A percentile compares a stretch with the other conserved stretches of the same genome.
These are phyloP conservation scores for Spergularia bocconei DNA, from an alignment of 148 eudicot species.

Conservation along the genomic window DNA sequence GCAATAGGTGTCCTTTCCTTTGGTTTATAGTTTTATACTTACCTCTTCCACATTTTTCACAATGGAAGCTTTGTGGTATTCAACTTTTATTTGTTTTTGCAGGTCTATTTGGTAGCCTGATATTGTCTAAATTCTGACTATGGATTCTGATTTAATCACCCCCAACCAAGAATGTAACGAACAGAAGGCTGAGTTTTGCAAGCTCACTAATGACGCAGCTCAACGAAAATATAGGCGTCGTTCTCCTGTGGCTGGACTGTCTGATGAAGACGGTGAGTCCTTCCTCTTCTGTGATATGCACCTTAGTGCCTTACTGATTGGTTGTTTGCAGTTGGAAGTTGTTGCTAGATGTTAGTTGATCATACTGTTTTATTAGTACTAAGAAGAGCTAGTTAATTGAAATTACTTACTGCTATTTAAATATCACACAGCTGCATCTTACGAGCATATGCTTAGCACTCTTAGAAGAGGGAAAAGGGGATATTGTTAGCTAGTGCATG, in stretches of 20 bases:
- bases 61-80: background rate
- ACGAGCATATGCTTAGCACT: background rate
- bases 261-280: slow-evolving; percentile 68
- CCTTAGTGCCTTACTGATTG: background rate
- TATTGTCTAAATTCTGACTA: slow-evolving; percentile 8
- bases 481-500: no score
- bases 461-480: no score
- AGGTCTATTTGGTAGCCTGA: background rate
- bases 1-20: background rate
- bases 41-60: background rate
- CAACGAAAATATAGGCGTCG: slow-evolving; percentile 69
- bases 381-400: background rate
- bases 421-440: background rate
- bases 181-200: slow-evolving; percentile 63
- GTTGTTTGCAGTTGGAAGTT: background rate
- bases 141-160: slow-evolving; percentile 52
- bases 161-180: slow-evolving; percentile 44
- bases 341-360: background rate
- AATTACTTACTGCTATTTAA: background rate
- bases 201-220: slow-evolving; percentile 64
- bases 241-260: slow-evolving; percentile 56
- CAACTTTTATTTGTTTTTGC: background rate
- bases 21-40: background rate
- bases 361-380: background rate
- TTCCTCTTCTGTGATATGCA: background rate